Conservation (phyloP, 371 early-diverging fungal genomes). For the Lichtheimia ramosa region DNA sequence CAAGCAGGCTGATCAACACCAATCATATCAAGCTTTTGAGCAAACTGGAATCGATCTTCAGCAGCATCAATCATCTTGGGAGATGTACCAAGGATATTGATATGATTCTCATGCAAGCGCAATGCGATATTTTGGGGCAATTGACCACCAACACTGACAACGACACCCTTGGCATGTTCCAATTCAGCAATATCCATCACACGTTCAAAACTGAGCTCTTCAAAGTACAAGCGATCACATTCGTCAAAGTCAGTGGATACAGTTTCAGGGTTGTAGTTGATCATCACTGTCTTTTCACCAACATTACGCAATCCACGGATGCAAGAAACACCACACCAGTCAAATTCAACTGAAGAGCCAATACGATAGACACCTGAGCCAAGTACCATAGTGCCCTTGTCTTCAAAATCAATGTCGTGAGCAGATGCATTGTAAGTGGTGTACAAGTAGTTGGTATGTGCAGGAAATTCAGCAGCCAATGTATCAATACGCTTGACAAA, state of each 20-base stretch:
- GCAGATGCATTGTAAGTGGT: conserved; percentile 87
- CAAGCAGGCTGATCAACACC: conserved; percentile 93
- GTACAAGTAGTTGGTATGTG: conserved; percentile 90
- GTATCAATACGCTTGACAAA: conserved; percentile 91
- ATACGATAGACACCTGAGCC: conserved; percentile 96
- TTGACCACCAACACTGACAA: conserved; percentile 91
- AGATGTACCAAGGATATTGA: conserved; percentile 84
- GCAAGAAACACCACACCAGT: conserved; percentile 88
- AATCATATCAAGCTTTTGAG: conserved; percentile 81
- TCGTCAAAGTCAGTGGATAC: conserved; percentile 96
- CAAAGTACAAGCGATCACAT: conserved; percentile 93
- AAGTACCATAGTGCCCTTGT: conserved; percentile 88
- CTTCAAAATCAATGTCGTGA: conserved; percentile 81
- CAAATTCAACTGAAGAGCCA: conserved; percentile 92
- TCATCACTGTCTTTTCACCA: conserved; percentile 86
- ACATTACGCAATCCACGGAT: conserved; percentile 77
- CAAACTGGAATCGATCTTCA: conserved; percentile 93
- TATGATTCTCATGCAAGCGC: conserved; percentile 61
- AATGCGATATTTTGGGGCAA: conserved; percentile 93
- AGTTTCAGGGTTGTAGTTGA: conserved; percentile 97
- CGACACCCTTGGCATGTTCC: conserved; percentile 77
- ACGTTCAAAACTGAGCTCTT: conserved; percentile 86
- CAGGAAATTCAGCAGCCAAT: conserved; percentile 91
- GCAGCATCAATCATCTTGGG: conserved; percentile 90
- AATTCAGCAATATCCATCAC: conserved; percentile 92